Evolutionary conservation across 139 green algal genomes (phyloP), one percentile per base, ranked within the genome.

Genomic region (Asterochloris sp.): DNA sequence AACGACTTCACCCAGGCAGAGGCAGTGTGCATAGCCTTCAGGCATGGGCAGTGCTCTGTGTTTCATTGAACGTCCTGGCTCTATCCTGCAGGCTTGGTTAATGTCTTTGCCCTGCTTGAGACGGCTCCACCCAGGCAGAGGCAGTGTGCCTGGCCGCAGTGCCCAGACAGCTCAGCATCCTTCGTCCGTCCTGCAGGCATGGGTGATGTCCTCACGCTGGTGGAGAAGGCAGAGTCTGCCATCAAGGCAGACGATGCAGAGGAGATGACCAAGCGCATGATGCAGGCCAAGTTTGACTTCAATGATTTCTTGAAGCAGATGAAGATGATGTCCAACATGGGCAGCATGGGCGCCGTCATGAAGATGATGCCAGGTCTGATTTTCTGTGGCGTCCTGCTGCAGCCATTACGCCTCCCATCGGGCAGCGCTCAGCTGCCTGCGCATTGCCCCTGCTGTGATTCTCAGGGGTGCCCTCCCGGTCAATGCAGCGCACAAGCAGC

Each of bases 241-340:
- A 94, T 99, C 64, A 95, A 95, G 69, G 95, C 91, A 73, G 92
- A 96, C 28, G 95, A 98, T n/a, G 95, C 93, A 27, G 79, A 93
- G 78, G 82, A 61, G 27, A 83, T 94, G 78, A 84, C 91, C 78
- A 88, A 95, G 82, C 92, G 91, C 19, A 92, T 98, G 82, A 89
- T 97, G 89, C 79, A 88, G n/a, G 87, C 91, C 78, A 98, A 98
- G 84, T 99, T 99, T 87, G 97, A 99, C 91, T 99, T 98, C 91
- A 98, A 99, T 86, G 97, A 99, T 89, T 99, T 99, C 79, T 78
- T 99, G 47, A 90, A 96, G 80, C 97, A 99, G 89, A 97, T 88
- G 84, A 92, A 97, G 86, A 95, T 93, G 87, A 93, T 99, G 81
- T 93, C 90, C 71, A 92, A 93, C 82, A 99, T 99, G 96, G 97